Evolutionary conservation across 768 basidiomycete species (phyloP).

Genomic region (Suillus bovinus): DNA sequence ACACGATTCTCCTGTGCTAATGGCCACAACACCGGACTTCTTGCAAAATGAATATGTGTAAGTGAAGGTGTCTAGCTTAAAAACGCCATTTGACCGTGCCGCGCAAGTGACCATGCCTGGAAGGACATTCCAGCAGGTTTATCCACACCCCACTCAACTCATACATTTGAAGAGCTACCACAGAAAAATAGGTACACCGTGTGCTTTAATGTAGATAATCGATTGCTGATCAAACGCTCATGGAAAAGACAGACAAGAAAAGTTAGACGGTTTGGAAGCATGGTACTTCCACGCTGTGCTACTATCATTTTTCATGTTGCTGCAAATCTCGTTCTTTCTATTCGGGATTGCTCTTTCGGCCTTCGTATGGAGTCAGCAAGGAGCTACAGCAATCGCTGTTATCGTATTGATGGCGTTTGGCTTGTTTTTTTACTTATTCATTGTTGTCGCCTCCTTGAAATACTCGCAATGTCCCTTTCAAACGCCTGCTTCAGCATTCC

Average conservation of each 20-base stretch:
- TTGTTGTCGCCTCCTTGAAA: not conserved
- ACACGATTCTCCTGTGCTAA: too few relatives aligned
- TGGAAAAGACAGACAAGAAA: constrained; percentile 1
- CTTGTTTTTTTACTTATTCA: not conserved
- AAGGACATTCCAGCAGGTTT: too few relatives aligned
- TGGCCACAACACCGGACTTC: too few relatives aligned
- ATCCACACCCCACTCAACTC: too few relatives aligned
- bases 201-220: not conserved
- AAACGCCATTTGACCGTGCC: too few relatives aligned
- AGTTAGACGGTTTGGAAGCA: not conserved
- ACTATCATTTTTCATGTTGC: not conserved
- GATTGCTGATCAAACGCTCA: constrained; percentile 1
- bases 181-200: too few relatives aligned
- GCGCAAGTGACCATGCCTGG: too few relatives aligned
- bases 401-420: not conserved
- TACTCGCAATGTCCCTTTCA: not conserved
- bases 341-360: not conserved
- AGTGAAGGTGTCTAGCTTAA: too few relatives aligned
- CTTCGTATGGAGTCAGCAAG: constrained; percentile 1
- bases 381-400: not conserved
- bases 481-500: not conserved
- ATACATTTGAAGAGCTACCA: too few relatives aligned
- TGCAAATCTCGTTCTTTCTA: constrained; percentile 10
- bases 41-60: too few relatives aligned
- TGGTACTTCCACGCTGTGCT: constrained; percentile 1